phyloP scores from a whole-genome alignment of 2,329 filamentous ascomycete species.

The Annulohypoxylon truncatum region DNA sequence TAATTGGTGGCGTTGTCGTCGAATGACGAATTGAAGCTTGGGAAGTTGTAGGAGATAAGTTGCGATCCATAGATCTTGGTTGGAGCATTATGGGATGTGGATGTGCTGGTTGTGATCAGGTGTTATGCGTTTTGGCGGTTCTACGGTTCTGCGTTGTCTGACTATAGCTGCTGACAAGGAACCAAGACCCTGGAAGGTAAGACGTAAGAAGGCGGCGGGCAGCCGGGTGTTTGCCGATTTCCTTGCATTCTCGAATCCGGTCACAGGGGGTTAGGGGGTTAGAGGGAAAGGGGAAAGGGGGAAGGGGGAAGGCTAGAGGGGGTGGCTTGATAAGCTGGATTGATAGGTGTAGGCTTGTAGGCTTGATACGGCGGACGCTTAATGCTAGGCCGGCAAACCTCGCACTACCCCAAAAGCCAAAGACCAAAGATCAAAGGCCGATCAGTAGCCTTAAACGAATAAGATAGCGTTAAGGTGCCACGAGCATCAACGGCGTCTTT shows the following conservation, averaged over 20 bases:
- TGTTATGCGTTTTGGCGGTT: conserved; percentile 34
- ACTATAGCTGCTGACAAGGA: conserved; percentile 37
- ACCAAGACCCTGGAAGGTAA: conserved; percentile 2
- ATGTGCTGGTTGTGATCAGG: conserved; percentile 33
- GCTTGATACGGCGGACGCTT: neutral
- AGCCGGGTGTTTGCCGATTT: conserved; percentile 29
- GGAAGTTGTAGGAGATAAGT: conserved; percentile 32
- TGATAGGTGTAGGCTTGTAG: neutral
- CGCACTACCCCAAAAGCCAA: conserved; percentile 36
- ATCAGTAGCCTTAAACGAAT: conserved; percentile 50
- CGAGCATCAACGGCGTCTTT: conserved; percentile 47
- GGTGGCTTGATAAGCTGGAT: conserved; percentile 25
- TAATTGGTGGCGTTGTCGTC: conserved; percentile 22
- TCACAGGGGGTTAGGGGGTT: conserved; percentile 18
- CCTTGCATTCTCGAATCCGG: conserved; percentile 20
- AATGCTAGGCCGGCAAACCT: conserved; percentile 15
- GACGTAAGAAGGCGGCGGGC: neutral
- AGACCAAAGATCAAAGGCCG: conserved; percentile 18
- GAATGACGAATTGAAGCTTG: conserved; percentile 26
- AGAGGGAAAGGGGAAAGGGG: too few species aligned
- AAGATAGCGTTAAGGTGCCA: conserved; percentile 53
- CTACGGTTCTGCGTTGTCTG: conserved; percentile 33
- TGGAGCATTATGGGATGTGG: conserved; percentile 11
- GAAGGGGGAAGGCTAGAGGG: conserved; percentile 14
- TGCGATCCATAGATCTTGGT: conserved; percentile 21